These are phyloP conservation scores for Neurospora tetrasperma DNA, from an alignment of 495 filamentous ascomycete species.

Conservation along the genomic window DNA sequence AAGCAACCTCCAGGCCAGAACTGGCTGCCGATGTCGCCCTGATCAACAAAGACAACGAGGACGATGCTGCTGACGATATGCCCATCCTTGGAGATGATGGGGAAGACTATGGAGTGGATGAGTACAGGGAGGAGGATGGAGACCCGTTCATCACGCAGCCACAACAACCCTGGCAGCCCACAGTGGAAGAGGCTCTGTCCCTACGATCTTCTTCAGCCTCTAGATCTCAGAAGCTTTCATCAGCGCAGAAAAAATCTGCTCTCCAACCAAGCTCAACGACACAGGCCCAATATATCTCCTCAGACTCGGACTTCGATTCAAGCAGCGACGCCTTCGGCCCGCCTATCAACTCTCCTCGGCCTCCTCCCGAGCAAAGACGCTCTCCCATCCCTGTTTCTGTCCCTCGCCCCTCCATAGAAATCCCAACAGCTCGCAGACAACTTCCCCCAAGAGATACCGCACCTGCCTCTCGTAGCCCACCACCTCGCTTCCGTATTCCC, in stretches of 20 bases:
- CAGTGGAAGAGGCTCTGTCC: not conserved
- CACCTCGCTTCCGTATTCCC: not conserved
- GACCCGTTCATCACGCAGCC: conserved; percentile 18
- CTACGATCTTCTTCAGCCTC: conserved; percentile 5
- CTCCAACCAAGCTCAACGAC: no score
- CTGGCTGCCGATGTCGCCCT: not conserved
- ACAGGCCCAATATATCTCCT: not conserved
- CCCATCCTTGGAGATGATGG: not conserved
- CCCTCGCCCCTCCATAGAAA: not conserved
- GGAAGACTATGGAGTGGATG: not conserved
- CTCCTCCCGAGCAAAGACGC: not conserved
- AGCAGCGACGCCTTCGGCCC: not conserved
- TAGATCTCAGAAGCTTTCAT: not conserved
- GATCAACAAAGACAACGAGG: not conserved
- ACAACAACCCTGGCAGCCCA: conserved; percentile 10
- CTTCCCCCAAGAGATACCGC: not conserved
- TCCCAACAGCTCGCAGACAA: not conserved
- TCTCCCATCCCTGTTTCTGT: not conserved
- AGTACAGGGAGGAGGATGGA: not conserved
- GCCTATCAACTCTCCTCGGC: not conserved
- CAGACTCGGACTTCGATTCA: not conserved
- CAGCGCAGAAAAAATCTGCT: not conserved
- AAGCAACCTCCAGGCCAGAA: not conserved
- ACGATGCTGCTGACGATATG: not conserved
- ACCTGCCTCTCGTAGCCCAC: not conserved